These are phyloP conservation scores for Osmozyma mogii DNA, from an alignment of 805 yeast genomes.

Conservation along the genomic window DNA sequence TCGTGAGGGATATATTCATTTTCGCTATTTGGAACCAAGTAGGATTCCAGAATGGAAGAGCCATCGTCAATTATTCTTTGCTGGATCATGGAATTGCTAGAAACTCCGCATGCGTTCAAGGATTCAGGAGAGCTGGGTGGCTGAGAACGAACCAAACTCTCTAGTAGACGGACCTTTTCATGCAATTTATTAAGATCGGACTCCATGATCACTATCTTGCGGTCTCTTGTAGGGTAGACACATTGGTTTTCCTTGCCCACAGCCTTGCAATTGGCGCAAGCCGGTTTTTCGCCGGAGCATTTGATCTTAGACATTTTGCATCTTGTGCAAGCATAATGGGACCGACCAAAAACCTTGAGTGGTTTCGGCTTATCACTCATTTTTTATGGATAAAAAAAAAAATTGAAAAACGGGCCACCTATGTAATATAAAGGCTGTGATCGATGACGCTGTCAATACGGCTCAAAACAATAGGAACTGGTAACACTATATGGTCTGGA, in stretches of 20 bases:
- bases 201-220: slow-evolving; percentile 37
- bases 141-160: slow-evolving; percentile 11
- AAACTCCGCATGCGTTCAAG: slow-evolving; percentile 1
- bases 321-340: slow-evolving; percentile 37
- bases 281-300: slow-evolving; percentile 35
- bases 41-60: slow-evolving; percentile 15
- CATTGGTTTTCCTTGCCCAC: slow-evolving; percentile 25
- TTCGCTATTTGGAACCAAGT: slow-evolving; percentile 20
- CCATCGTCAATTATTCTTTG: slow-evolving; percentile 1
- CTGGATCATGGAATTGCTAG: slow-evolving; percentile 4
- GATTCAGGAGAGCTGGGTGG: slow-evolving; percentile 3
- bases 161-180: slow-evolving; percentile 23
- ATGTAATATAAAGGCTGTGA: no score
- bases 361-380: slow-evolving; percentile 18
- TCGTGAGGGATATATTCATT: slow-evolving; percentile 18
- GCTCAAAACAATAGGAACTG: no score
- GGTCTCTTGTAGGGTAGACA: slow-evolving; percentile 29
- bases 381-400: no score
- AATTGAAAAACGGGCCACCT: no score
- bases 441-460: no score
- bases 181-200: slow-evolving; percentile 29
- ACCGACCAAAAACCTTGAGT: slow-evolving; percentile 33
- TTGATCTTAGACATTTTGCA: slow-evolving; percentile 33
- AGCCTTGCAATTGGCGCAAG: slow-evolving; percentile 32
- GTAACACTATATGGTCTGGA: no score